phyloP scores from a whole-genome alignment of 495 filamentous ascomycete species.

The Aspergillus bertholletiae region DNA sequence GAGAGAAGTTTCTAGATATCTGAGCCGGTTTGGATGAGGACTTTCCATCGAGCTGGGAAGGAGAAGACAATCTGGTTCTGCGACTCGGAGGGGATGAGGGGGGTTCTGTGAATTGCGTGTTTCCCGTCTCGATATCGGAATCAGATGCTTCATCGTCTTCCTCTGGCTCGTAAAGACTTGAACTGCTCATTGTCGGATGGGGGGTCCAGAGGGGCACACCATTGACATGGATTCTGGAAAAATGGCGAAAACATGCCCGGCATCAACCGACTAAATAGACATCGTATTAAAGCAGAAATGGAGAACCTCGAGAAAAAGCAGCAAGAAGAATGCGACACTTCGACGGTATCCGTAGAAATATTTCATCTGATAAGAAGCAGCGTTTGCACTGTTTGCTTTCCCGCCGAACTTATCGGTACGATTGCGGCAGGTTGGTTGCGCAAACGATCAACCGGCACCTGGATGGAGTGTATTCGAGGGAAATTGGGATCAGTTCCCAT shows the following conservation, averaged over 20 bases:
- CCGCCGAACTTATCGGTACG: neutral
- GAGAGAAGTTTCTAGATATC: constrained; percentile 1
- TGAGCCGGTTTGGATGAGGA: neutral
- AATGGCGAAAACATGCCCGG: constrained; percentile 26
- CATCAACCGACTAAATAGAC: constrained; percentile 1
- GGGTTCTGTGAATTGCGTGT: constrained; percentile 4
- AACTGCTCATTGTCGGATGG: constrained; percentile 37
- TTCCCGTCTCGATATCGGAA: constrained; percentile 12
- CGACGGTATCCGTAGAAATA: constrained; percentile 2
- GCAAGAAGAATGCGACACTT: constrained; percentile 12
- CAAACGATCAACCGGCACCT: constrained; percentile 12
- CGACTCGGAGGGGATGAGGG: constrained; percentile 1
- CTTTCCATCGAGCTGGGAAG: neutral
- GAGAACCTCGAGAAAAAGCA: neutral
- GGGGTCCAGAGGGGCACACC: constrained; percentile 12
- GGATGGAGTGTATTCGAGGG: constrained; percentile 32
- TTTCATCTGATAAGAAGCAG: constrained; percentile 25
- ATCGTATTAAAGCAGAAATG: neutral
- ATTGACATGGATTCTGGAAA: constrained; percentile 14
- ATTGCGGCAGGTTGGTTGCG: no score
- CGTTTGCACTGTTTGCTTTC: constrained; percentile 44
- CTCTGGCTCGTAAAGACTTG: constrained; percentile 25
- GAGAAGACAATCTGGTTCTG: neutral
- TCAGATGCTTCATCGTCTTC: constrained; percentile 33
- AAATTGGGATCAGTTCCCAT: constrained; percentile 22